Evolutionary conservation across 495 filamentous ascomycete genomes (phyloP).

Genomic region (Penicillium odoratum): DNA sequence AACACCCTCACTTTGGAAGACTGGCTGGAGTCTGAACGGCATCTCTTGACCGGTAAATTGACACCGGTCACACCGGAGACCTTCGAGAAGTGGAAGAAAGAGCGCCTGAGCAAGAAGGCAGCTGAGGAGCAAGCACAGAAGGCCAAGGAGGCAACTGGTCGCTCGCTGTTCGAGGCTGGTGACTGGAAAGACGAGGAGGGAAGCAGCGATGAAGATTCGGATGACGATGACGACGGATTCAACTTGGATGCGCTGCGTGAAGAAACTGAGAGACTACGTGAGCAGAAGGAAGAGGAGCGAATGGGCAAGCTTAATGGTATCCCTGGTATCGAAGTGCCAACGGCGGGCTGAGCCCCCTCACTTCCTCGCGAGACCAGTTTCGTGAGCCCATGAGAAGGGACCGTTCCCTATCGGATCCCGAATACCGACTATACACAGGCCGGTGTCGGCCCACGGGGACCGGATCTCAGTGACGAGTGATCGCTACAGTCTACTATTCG

Average conservation of each 20-base stretch:
- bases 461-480: slow-evolving; percentile 30
- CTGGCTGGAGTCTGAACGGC: slow-evolving; percentile 91
- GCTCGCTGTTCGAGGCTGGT: slow-evolving; percentile 93
- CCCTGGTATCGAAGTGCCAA: slow-evolving; percentile 23
- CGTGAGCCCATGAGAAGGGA: slow-evolving; percentile 31
- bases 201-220: slow-evolving; percentile 57
- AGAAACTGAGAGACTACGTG: slow-evolving; percentile 65
- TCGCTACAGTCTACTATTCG: slow-evolving; percentile 17
- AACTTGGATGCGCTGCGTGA: slow-evolving; percentile 74
- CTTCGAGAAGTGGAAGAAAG: slow-evolving; percentile 95
- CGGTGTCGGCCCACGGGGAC: slow-evolving; percentile 26
- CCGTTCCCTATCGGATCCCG: slow-evolving; percentile 24
- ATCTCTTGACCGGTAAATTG: slow-evolving; percentile 84
- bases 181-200: slow-evolving; percentile 78
- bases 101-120: slow-evolving; percentile 90
- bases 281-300: slow-evolving; percentile 47
- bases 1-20: slow-evolving; percentile 96
- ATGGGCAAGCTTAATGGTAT: slow-evolving; percentile 38
- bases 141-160: slow-evolving; percentile 92
- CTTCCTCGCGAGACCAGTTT: slow-evolving; percentile 26
- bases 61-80: slow-evolving; percentile 91
- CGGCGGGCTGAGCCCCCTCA: slow-evolving; percentile 31
- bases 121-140: slow-evolving; percentile 84
- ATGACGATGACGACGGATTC: slow-evolving; percentile 59
- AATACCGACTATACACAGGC: slow-evolving; percentile 24